Evolutionary conservation across 2,329 filamentous ascomycete genomes (phyloP).

Genomic region (Trichoderma semiorbis): DNA sequence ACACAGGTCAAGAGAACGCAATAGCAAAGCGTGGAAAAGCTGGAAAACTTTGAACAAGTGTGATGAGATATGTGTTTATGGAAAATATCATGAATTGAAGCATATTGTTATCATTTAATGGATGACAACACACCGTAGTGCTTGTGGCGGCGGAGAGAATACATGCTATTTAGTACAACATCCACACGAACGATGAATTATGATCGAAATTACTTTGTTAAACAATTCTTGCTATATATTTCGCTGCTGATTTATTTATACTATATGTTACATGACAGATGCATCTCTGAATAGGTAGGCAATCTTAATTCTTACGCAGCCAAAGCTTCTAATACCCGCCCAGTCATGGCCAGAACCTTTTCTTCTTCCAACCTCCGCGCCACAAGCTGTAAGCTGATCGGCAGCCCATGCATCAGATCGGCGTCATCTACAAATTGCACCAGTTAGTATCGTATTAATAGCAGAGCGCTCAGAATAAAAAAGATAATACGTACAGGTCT

Average conservation of each 20-base stretch:
- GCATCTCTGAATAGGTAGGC: neutral
- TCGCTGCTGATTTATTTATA: neutral
- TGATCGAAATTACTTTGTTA: neutral
- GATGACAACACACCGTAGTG: too few species aligned
- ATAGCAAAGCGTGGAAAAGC: neutral
- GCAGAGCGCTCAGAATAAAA: neutral
- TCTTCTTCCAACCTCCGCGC: slow-evolving; percentile 41
- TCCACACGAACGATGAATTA: neutral
- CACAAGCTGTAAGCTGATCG: slow-evolving; percentile 44
- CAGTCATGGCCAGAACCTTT: slow-evolving; percentile 36
- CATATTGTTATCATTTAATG: too few species aligned
- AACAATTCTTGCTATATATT: neutral
- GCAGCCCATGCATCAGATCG: slow-evolving; percentile 39
- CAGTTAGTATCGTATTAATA: neutral
- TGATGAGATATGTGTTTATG: neutral
- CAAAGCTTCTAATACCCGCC: slow-evolving; percentile 25
- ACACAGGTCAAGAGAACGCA: neutral
- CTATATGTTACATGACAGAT: neutral
- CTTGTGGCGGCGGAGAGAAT: too few species aligned
- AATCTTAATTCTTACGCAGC: neutral
- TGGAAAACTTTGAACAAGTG: neutral
- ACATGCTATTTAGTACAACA: neutral
- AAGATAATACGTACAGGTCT: slow-evolving; percentile 39
- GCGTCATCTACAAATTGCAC: slow-evolving; percentile 34
- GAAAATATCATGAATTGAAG: neutral